These are phyloP conservation scores for Babesia gibsoni DNA, from an alignment of 169 alveolate genomes.

Conservation along the genomic window DNA sequence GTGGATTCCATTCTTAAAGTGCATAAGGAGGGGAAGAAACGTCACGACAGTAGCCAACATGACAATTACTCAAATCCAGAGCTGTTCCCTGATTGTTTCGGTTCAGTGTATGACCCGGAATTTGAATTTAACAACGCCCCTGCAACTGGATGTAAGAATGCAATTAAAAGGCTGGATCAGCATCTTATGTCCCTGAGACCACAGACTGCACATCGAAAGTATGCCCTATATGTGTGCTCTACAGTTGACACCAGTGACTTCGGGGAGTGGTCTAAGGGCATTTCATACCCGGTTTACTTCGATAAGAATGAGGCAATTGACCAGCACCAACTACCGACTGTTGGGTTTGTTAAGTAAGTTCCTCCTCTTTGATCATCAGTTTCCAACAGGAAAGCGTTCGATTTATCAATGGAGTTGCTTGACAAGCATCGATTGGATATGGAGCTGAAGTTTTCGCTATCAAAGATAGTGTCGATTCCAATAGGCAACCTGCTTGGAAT, in stretches of 20 bases:
- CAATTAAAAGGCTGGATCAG: constrained; percentile 59
- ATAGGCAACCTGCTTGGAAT: constrained; percentile 50
- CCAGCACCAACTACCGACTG: constrained; percentile 58
- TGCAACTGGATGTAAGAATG: constrained; percentile 45
- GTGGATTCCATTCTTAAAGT: constrained; percentile 54
- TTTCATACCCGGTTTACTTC: constrained; percentile 64
- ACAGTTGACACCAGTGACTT: constrained; percentile 62
- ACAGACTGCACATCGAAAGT: constrained; percentile 61
- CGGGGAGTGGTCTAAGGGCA: constrained; percentile 69
- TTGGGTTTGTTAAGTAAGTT: constrained; percentile 30
- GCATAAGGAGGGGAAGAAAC: constrained; percentile 52
- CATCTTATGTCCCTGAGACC: constrained; percentile 59
- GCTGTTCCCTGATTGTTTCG: constrained; percentile 62
- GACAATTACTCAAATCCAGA: constrained; percentile 64
- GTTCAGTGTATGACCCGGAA: constrained; percentile 30
- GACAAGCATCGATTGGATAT: constrained; percentile 51
- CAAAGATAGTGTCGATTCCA: constrained; percentile 70
- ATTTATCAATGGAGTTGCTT: constrained; percentile 60
- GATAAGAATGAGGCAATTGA: constrained; percentile 37
- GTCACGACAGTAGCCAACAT: constrained; percentile 51
- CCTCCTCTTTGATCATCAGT: not conserved
- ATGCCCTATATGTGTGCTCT: constrained; percentile 54
- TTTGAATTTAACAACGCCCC: constrained; percentile 50
- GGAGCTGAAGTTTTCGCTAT: constrained; percentile 66
- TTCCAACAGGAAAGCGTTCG: constrained; percentile 41